Evolutionary conservation across 495 filamentous ascomycete genomes (phyloP).

Genomic region (Talaromyces adpressus): DNA sequence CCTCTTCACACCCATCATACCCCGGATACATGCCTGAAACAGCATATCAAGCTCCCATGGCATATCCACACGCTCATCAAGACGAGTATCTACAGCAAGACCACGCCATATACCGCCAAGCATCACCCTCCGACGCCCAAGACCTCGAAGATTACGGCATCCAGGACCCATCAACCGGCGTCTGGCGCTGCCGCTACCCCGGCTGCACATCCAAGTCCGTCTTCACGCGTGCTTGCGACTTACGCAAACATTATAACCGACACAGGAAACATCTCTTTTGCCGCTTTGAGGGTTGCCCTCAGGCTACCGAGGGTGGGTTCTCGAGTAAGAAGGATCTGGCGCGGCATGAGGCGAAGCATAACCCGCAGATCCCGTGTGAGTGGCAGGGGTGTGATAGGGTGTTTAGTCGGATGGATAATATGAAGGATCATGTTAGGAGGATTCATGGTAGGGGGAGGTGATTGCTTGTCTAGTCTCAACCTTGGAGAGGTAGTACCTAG

Average conservation of each 20-base stretch:
- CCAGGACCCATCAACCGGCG: constrained; percentile 24
- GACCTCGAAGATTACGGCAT: constrained; percentile 10
- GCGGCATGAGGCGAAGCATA: constrained; percentile 57
- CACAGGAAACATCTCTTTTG: constrained; percentile 59
- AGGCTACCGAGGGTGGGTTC: constrained; percentile 49
- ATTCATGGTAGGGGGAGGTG: constrained; percentile 29
- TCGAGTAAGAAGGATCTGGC: constrained; percentile 58
- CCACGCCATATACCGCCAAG: neutral
- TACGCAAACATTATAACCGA: constrained; percentile 58
- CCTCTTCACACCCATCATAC: neutral
- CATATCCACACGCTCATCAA: neutral
- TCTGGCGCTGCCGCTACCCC: constrained; percentile 52
- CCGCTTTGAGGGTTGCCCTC: constrained; percentile 53
- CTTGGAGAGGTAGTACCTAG: neutral
- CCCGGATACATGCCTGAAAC: neutral
- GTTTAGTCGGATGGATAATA: constrained; percentile 60
- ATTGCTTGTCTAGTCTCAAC: neutral
- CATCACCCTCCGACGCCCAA: neutral
- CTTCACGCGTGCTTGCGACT: constrained; percentile 56
- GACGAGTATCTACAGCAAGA: neutral
- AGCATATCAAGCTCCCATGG: neutral
- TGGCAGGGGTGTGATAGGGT: constrained; percentile 51
- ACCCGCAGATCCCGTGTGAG: constrained; percentile 50
- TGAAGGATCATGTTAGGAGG: constrained; percentile 50
- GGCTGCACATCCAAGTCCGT: constrained; percentile 48